Evolutionary conservation across 73 alveolate genomes (phyloP).

Genomic region (Tetrahymena elliotti): DNA sequence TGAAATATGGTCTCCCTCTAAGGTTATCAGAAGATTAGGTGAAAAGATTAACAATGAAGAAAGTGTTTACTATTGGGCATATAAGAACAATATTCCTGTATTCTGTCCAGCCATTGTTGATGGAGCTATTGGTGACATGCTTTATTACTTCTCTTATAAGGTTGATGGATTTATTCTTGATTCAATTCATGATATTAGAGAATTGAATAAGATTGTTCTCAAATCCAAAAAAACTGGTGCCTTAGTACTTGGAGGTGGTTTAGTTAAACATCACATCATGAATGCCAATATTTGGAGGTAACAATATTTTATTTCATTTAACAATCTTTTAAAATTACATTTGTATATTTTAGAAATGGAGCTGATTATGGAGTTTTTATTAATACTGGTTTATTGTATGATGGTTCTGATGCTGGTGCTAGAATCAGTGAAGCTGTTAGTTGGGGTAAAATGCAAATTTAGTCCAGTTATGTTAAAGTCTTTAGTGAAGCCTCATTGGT

Average conservation of each 20-base stretch:
- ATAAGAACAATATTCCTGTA: constrained; percentile 92
- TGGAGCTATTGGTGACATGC: constrained; percentile 99
- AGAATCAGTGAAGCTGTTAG: constrained; percentile 98
- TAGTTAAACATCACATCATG: constrained; percentile 87
- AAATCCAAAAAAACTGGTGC: constrained; percentile 93
- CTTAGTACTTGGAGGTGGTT: constrained; percentile 95
- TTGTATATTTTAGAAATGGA: constrained; percentile 97
- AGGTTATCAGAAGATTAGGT: constrained; percentile 87
- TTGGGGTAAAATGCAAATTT: constrained; percentile 91
- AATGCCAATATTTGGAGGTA: constrained; percentile 73
- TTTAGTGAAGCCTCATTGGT: constrained; percentile 87
- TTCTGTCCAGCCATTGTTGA: constrained; percentile 99
- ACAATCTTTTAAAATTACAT: no score
- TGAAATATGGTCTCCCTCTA: constrained; percentile 88
- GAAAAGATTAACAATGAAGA: constrained; percentile 82
- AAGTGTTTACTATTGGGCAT: constrained; percentile 91
- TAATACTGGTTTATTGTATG: constrained; percentile 88
- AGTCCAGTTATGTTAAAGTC: constrained; percentile 80
- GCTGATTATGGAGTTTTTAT: constrained; percentile 97
- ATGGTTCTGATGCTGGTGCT: constrained; percentile 99
- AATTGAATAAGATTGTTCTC: constrained; percentile 80
- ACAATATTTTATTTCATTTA: neutral
- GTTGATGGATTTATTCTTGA: constrained; percentile 93
- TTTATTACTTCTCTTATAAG: constrained; percentile 85
- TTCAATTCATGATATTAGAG: constrained; percentile 81